Evolutionary conservation across 495 filamentous ascomycete genomes (phyloP).

Genomic region (Beverwykella pulmonaria): DNA sequence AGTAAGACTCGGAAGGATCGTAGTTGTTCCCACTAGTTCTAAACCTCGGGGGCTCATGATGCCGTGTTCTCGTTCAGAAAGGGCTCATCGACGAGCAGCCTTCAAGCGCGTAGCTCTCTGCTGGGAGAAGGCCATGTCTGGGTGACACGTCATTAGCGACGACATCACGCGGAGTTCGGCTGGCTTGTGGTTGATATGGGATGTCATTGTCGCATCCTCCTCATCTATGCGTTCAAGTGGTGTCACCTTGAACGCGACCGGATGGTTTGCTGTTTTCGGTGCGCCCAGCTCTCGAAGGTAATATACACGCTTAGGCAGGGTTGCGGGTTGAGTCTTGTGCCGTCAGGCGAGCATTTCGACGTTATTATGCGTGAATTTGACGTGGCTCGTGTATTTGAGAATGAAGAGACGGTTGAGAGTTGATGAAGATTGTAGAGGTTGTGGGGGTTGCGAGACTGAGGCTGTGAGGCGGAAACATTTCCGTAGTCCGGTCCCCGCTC

Average conservation of each 20-base stretch:
- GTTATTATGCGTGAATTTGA: no score
- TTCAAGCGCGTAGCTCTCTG: no score
- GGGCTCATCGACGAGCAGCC: background rate
- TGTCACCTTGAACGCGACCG: background rate
- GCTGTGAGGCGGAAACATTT: no score
- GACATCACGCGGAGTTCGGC: background rate
- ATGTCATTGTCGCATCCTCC: background rate
- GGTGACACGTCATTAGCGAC: background rate
- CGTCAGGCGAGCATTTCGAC: no score
- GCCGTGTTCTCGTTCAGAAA: background rate
- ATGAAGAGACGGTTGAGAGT: no score
- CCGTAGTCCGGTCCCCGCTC: no score
- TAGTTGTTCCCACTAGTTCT: background rate
- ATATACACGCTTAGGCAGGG: background rate
- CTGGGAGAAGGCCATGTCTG: no score
- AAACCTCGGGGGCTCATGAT: background rate
- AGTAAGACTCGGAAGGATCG: background rate
- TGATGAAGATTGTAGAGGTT: no score
- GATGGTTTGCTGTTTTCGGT: background rate
- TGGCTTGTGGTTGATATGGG: background rate
- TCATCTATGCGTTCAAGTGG: background rate
- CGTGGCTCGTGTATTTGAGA: no score
- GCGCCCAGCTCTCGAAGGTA: background rate
- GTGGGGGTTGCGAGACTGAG: no score
- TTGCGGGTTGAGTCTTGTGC: no score